phyloP scores from a whole-genome alignment of 1,284 basidiomycete genomes.

The Trichosporon ovoides region DNA sequence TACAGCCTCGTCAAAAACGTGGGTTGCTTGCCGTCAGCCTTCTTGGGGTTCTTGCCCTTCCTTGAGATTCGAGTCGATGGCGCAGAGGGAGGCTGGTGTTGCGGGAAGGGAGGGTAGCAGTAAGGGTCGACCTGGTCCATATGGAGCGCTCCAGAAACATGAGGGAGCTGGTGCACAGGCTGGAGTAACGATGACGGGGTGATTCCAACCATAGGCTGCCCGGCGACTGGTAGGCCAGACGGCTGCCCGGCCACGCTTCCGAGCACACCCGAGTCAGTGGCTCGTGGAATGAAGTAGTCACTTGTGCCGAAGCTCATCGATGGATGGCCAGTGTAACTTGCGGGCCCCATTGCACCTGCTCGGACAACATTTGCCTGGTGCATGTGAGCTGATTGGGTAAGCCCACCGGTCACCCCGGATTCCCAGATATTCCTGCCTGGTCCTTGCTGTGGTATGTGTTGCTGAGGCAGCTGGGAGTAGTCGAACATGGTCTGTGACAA shows the following conservation, averaged over 20 bases:
- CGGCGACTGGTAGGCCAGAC: neutral
- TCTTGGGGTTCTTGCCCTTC: slow-evolving; percentile 24
- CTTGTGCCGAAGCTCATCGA: neutral
- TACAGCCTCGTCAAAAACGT: slow-evolving; percentile 89
- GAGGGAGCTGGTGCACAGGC: neutral
- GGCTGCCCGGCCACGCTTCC: neutral
- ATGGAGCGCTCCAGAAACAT: neutral
- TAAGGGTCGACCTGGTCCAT: slow-evolving; percentile 19
- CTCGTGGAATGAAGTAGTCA: neutral
- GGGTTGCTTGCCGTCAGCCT: slow-evolving; percentile 59
- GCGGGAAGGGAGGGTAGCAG: slow-evolving; percentile 15
- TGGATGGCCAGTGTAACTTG: neutral
- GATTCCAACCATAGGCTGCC: neutral
- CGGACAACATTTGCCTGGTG: neutral
- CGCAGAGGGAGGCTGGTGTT: neutral
- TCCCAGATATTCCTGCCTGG: neutral
- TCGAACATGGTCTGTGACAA: neutral
- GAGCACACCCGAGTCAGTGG: neutral
- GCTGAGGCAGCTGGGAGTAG: neutral
- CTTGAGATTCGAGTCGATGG: slow-evolving; percentile 4
- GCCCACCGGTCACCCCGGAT: too few relatives aligned
- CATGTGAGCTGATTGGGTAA: neutral
- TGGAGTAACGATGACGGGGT: slow-evolving; percentile 4
- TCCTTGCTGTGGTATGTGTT: neutral
- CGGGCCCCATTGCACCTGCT: neutral